A percentile compares a stretch with the other conserved stretches of the same genome.
Conservation (phyloP, 106 monocot species). For the Ottelia alismoides region DNA sequence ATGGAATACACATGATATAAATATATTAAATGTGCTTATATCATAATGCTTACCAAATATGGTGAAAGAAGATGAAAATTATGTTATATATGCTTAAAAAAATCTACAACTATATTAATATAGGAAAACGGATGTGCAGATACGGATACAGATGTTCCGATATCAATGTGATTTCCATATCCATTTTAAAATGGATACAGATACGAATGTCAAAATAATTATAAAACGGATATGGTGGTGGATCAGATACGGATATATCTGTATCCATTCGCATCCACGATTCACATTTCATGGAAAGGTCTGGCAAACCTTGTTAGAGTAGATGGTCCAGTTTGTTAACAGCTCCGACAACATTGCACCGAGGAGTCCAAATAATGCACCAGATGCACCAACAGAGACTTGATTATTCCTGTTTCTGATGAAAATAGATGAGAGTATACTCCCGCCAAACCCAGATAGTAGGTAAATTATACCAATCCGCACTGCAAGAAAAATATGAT, state of each 20-base stretch:
- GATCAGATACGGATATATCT: too few relatives aligned
- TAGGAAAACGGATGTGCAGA: too few relatives aligned
- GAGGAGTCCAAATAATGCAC: conserved; percentile 10
- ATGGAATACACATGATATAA: too few relatives aligned
- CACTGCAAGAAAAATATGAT: conserved; percentile 6
- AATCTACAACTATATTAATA: too few relatives aligned
- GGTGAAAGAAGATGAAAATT: background rate
- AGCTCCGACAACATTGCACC: conserved; percentile 11
- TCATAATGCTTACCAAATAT: background rate
- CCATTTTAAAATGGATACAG: too few relatives aligned
- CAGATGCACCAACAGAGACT: conserved; percentile 9
- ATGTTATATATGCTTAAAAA: too few relatives aligned
- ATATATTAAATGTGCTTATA: too few relatives aligned
- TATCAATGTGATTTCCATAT: too few relatives aligned
- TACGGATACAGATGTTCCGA: background rate
- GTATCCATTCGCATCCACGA: too few relatives aligned
- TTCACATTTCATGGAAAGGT: too few relatives aligned
- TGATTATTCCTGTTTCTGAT: background rate
- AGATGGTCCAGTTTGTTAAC: conserved; percentile 10
- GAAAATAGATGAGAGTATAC: conserved; percentile 5
- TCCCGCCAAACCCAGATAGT: conserved; percentile 7
- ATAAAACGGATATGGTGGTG: too few relatives aligned
- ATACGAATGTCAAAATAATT: too few relatives aligned
- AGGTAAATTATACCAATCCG: conserved; percentile 2
- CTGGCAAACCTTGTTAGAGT: conserved; percentile 7